Evolutionary conservation across 2,329 filamentous ascomycete species (phyloP).

Genomic region (Colletotrichum navitas): DNA sequence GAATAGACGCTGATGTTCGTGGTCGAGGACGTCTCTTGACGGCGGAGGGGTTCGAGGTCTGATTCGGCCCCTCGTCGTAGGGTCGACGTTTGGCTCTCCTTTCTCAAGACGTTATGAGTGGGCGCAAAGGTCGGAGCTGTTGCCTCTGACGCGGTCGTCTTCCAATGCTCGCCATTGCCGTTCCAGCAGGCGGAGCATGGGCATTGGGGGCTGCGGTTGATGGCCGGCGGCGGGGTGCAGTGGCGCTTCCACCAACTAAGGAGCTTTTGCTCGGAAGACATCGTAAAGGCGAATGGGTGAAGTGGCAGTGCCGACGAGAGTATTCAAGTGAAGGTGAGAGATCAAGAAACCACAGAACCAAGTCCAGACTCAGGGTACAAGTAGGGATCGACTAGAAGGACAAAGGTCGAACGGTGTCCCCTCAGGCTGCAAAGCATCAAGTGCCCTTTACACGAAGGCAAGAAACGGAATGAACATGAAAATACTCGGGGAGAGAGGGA

Average conservation of each 20-base stretch:
- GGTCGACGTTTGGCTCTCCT: constrained; percentile 19
- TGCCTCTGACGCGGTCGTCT: constrained; percentile 26
- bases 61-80: constrained; percentile 34
- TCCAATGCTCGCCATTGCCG: constrained; percentile 41
- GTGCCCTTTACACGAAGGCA: constrained; percentile 11
- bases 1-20: constrained; percentile 30
- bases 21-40: constrained; percentile 30
- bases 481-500: constrained; percentile 4
- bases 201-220: constrained; percentile 51
- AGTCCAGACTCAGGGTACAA: constrained; percentile 21
- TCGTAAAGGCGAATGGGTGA: neutral
- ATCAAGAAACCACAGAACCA: constrained; percentile 18
- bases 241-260: constrained; percentile 57
- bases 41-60: constrained; percentile 33
- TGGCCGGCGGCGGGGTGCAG: constrained; percentile 55
- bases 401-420: constrained; percentile 17
- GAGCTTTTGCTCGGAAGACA: constrained; percentile 42
- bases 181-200: constrained; percentile 53
- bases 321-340: constrained; percentile 15
- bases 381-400: constrained; percentile 35
- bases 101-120: neutral
- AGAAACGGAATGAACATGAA: constrained; percentile 23
- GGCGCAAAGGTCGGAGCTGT: neutral
- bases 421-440: constrained; percentile 13
- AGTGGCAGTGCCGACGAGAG: neutral